Evolutionary conservation across 306 rosid genomes (phyloP), one percentile per base, ranked within the genome.

Genomic region (Pachyrhizus erosus): DNA sequence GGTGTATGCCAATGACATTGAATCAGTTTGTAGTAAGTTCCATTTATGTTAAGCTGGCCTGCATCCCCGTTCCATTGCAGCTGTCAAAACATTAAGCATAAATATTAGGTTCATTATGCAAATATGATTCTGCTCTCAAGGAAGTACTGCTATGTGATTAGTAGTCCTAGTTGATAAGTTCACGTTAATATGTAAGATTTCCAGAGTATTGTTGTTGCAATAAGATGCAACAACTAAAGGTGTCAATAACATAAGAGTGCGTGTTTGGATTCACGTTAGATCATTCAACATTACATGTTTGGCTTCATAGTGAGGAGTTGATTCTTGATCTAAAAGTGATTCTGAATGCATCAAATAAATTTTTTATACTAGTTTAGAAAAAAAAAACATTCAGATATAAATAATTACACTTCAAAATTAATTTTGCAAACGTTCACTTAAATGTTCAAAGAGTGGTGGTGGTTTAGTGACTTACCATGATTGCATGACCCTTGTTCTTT

Each of bases 1-100:
- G 97, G 97, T 64, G 93, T 61, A 67, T 94, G 98, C 98, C 97
- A 94, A 88, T 94, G 98, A 54, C 89, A 86, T 13, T 92, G 96
- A 13, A 14, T 0, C 57, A 92, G 51, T 1, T 68, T 87, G 87
- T 87, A 94, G 13, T 81, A 24, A 26, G 89, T 91, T 40, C 93
- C 93, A 81, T 94, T 86, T 48, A 94, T 87, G 31, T 65, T 54
- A 57, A 92, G 67, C 17, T 88, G 72, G 21, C 98, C 97, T 1
- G 91, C 94, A 88, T 92, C 78, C 55, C 83, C 87, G 1, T 74
- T 84, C 98, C 97, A 94, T 57, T 12, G 55, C 26, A 92, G 70
- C 98, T 94, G 89, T 65, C 8, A 65, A 72, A 67, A 75, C 7
- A 78, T 23, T 42, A 45, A 55, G n/a, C 40, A 15, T 2, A 13